Base-by-base conservation (phyloP, 2,329 filamentous ascomycete genomes). In the Microsporum audouinii region DNA sequence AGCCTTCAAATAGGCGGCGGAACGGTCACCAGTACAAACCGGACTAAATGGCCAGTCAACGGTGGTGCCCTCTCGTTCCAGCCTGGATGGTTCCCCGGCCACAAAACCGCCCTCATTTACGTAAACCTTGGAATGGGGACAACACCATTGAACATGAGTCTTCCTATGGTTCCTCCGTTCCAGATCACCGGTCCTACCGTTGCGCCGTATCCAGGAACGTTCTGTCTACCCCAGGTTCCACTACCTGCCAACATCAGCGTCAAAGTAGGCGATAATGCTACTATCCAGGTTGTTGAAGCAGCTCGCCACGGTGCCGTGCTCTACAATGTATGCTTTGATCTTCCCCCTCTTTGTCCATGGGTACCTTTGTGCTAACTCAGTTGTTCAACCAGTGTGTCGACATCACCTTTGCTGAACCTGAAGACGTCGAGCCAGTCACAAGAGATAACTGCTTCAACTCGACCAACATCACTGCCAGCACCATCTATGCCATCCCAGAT, bases 41-140 rank as follows among this genome's bases (percentile, higher is more conserved):
- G 92, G 64, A 96, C 94, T 12, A 89, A 87, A 77, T 97, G 94
- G 94, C 91, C 94, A 14, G 81, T 90, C 57, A 83, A 77, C 34
- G 94, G 94, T 67, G 94, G 94, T 64, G 90, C 91, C n/a, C 70
- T 99, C 63, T 83, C 90, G 57, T 82, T 96, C 69, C 92, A 97
- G 71, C 94, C 94, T 0, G 94, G 92, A 69, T 97, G 94, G 94
- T 96, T 96, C 79, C 85, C 86, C 62, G 94, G 94, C 65, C 94
- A 97, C 73, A 74, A 82, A 39, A 86, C 84, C 4, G 92, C 91
- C 17, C 83, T 90, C 68, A 81, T 96, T 71, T 96, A 95, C 77
- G 79, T 97, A 76, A 97, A 97, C 78, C 80, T 97, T 60, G 94
- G 94, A 66, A 84, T 91, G 66, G 90, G 89, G 65, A 89, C 82